Conservation (phyloP, 179 eudicot species). For the Sideroxylon spinosum region DNA sequence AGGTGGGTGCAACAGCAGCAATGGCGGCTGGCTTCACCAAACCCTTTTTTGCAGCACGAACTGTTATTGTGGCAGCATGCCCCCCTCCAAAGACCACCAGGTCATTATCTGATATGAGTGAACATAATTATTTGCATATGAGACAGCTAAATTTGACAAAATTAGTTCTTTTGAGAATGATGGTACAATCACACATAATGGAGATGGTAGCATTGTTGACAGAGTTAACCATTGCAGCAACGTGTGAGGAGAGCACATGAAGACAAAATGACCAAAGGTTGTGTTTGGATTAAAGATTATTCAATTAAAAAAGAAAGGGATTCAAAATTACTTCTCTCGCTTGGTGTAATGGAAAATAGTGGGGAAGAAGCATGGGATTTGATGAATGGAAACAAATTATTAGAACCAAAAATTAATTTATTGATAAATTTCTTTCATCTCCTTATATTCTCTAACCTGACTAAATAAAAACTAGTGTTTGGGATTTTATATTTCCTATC, state of each 20-base stretch:
- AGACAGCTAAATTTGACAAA: not conserved
- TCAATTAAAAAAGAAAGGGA: not conserved
- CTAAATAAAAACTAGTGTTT: too few relatives aligned
- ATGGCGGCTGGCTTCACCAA: slow-evolving; percentile 70
- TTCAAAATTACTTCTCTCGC: not conserved
- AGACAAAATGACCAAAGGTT: too few relatives aligned
- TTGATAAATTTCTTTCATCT: too few relatives aligned
- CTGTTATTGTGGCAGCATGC: slow-evolving; percentile 83
- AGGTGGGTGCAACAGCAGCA: slow-evolving; percentile 92
- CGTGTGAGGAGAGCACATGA: not conserved
- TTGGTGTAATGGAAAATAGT: not conserved
- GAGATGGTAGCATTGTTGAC: not conserved
- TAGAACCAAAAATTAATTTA: too few relatives aligned
- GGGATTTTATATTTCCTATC: too few relatives aligned
- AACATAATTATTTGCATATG: slow-evolving; percentile 14
- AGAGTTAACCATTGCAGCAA: not conserved
- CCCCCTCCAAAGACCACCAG: slow-evolving; percentile 87
- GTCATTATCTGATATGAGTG: slow-evolving; percentile 41
- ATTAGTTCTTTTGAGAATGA: not conserved
- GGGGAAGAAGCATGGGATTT: too few relatives aligned
- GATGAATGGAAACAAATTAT: too few relatives aligned
- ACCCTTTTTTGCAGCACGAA: slow-evolving; percentile 83
- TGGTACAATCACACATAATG: not conserved
- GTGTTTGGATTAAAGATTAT: not conserved
- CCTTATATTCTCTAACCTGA: too few relatives aligned